A percentile compares a stretch with the other conserved stretches of the same genome.
phyloP scores from a whole-genome alignment of 1,139 yeast genomes.

The Candida sp. region DNA sequence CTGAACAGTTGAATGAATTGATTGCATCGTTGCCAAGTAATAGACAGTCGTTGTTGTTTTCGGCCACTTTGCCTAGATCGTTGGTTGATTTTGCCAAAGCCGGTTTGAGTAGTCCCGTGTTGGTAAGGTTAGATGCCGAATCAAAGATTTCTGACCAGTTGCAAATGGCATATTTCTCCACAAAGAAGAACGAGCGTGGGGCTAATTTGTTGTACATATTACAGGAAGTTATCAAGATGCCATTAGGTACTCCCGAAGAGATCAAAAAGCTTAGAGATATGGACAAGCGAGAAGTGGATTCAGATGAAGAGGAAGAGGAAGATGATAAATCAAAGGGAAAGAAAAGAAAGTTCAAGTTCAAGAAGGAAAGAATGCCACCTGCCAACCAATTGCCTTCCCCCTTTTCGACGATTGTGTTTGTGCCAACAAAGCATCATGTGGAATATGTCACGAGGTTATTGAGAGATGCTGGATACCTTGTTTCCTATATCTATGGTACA shows the following conservation, averaged over 20 bases:
- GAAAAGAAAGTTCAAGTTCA: conserved; percentile 41
- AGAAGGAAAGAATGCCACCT: conserved; percentile 67
- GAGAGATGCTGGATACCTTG: conserved; percentile 81
- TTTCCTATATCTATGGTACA: conserved; percentile 91
- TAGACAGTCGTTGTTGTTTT: conserved; percentile 88
- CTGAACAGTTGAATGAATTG: conserved; percentile 92
- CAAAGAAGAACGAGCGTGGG: conserved; percentile 88
- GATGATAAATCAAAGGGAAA: conserved; percentile 31
- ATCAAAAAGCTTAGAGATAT: conserved; percentile 53
- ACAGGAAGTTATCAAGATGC: conserved; percentile 87
- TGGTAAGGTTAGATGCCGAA: conserved; percentile 93
- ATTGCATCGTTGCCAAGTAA: conserved; percentile 80
- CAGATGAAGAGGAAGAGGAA: conserved; percentile 52
- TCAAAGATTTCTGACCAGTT: conserved; percentile 86
- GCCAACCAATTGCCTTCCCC: conserved; percentile 87
- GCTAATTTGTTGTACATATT: conserved; percentile 78
- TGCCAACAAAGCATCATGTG: conserved; percentile 97
- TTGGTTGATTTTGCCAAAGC: conserved; percentile 98
- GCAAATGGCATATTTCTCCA: conserved; percentile 86
- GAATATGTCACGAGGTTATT: conserved; percentile 81
- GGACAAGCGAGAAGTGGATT: conserved; percentile 47
- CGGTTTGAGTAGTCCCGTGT: conserved; percentile 88
- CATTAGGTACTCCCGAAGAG: conserved; percentile 73
- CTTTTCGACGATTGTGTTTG: conserved; percentile 88
- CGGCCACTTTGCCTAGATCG: conserved; percentile 94